phyloP scores from a whole-genome alignment of 2,329 filamentous ascomycete species.

The Neophaeococcomyces aloes region DNA sequence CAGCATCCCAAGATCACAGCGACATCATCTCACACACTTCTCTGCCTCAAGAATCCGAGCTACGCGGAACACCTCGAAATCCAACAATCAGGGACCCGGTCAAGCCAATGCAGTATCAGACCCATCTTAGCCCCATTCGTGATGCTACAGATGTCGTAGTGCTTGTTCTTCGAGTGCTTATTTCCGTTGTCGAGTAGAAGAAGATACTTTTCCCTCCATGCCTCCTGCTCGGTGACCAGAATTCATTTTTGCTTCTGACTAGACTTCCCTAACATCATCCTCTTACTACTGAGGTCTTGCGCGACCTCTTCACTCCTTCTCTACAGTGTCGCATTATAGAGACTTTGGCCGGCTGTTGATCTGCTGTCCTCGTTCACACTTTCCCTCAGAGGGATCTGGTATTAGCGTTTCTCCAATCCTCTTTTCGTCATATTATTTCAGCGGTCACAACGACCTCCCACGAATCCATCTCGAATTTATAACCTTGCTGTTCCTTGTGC shows the following conservation, averaged over 20 bases:
- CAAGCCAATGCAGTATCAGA: constrained; percentile 6
- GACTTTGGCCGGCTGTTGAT: constrained; percentile 12
- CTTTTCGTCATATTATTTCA: constrained; percentile 13
- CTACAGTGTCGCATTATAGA: constrained; percentile 12
- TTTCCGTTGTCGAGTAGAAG: constrained; percentile 1
- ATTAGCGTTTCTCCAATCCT: constrained; percentile 19
- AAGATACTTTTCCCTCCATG: not conserved
- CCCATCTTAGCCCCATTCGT: constrained; percentile 6
- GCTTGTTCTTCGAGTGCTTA: not conserved
- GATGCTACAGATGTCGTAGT: not conserved
- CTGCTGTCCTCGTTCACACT: constrained; percentile 13
- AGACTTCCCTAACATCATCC: constrained; percentile 3
- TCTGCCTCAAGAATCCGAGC: not conserved
- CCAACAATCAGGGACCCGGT: constrained; percentile 7
- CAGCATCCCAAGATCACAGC: not conserved
- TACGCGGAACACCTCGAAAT: constrained; percentile 6
- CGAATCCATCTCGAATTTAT: constrained; percentile 1
- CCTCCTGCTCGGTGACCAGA: not conserved
- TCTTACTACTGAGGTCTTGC: constrained; percentile 4
- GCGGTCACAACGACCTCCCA: constrained; percentile 3
- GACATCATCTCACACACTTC: constrained; percentile 3
- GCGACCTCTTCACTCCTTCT: constrained; percentile 17
- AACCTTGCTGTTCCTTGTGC: constrained; percentile 5
- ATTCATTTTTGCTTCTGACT: constrained; percentile 11
- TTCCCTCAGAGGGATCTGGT: not conserved